Evolutionary conservation across 1,284 basidiomycete genomes (phyloP).

Genomic region (Cutaneotrichosporon dermatis): DNA sequence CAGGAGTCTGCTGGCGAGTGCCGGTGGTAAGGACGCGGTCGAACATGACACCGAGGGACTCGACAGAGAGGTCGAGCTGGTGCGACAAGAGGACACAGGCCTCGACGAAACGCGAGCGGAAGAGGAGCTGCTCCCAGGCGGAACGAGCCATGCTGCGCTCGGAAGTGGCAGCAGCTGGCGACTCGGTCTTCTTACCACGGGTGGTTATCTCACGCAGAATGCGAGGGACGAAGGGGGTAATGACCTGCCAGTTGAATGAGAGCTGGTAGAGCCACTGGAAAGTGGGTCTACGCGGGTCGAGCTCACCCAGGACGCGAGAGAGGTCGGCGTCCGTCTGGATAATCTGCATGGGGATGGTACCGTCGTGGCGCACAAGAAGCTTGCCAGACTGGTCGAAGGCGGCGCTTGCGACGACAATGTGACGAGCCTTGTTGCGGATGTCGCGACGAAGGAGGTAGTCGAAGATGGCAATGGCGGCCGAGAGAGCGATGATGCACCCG

Average conservation of each 20-base stretch:
- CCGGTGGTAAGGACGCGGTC: slow-evolving; percentile 53
- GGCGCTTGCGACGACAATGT: slow-evolving; percentile 53
- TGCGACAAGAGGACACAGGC: slow-evolving; percentile 50
- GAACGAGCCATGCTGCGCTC: slow-evolving; percentile 28
- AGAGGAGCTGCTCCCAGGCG: slow-evolving; percentile 41
- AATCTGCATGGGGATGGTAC: slow-evolving; percentile 53
- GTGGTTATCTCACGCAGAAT: slow-evolving; percentile 40
- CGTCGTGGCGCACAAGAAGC: slow-evolving; percentile 53
- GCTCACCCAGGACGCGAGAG: slow-evolving; percentile 49
- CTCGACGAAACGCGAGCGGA: slow-evolving; percentile 52
- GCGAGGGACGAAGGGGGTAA: slow-evolving; percentile 50
- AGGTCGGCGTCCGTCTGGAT: slow-evolving; percentile 52
- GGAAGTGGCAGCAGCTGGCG: slow-evolving; percentile 16
- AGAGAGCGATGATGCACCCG: slow-evolving; percentile 49
- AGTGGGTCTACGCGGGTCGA: slow-evolving; percentile 51
- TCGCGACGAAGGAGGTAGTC: slow-evolving; percentile 48
- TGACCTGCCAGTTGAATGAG: slow-evolving; percentile 53
- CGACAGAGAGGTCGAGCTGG: slow-evolving; percentile 51
- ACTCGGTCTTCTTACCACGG: slow-evolving; percentile 26
- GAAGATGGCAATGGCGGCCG: slow-evolving; percentile 46
- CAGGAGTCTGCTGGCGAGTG: slow-evolving; percentile 28
- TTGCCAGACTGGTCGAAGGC: slow-evolving; percentile 53
- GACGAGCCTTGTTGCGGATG: slow-evolving; percentile 48
- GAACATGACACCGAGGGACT: slow-evolving; percentile 61
- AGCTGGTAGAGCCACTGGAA: slow-evolving; percentile 56